Base-by-base conservation (phyloP, 805 yeast species). In the Hemisphaericaspora nanyangensis region DNA sequence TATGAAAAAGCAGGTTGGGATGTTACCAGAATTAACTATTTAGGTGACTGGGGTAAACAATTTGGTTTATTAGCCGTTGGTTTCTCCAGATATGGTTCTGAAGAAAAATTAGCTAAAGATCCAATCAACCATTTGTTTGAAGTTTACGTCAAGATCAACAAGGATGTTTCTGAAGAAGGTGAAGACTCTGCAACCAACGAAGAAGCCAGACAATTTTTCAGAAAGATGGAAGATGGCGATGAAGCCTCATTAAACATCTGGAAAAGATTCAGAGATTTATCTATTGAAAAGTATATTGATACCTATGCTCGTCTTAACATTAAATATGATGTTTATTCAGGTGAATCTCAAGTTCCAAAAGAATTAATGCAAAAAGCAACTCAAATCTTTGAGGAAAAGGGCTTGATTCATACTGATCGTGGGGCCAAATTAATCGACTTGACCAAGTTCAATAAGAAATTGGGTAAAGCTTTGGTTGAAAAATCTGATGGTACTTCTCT, bases 21-120 rank as follows among this genome's bases (percentile, higher is more conserved):
- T n/a, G 99, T 93, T 32, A 67, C 76, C 50, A 79, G 97, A 68
- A 75, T 91, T 72, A 93, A 93, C 72, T 93, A 93, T 65, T 74
- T 93, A 50, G 99, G 99, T 56, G 99, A 93, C 68, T 93, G 99
- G 99, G 99, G 99, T 42, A 93, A 93, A 68, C 99, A 93, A 71
- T 93, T 91, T 56, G 99, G 99, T 64, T 63, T 93, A 33, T 74
- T 93, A 51, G 99, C 98, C 18, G 84, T 93, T 46, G 99, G 97
- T 34, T 93, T 83, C 63, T 77, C 79, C 40, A 80, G 77, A 56
- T 93, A 85, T 58, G 99, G 99, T 35, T 65, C 74, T 46, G 95
- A 84, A 59, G 85, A 81, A 55, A 68, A 68, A 38, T 74, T 93
- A 47, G 70, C 70, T 40, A 54, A 56, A 34, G 93, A 93, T 61